Conservation (phyloP, 2,329 filamentous ascomycete species). For the Arthrobotrys pseudoclavata region DNA sequence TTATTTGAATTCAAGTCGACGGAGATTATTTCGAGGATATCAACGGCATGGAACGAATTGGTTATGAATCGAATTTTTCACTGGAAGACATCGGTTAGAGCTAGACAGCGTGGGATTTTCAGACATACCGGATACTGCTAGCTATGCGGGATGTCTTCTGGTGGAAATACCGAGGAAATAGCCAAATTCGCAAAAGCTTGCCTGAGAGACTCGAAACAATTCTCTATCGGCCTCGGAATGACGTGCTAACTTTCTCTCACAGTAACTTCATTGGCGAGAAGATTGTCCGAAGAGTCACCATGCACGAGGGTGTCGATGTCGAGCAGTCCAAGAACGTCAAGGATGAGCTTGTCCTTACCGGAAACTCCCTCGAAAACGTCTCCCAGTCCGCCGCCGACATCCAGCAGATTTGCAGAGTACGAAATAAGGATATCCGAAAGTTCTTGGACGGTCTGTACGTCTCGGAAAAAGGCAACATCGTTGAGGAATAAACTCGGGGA, state of each 20-base stretch:
- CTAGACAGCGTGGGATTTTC: conserved; percentile 28
- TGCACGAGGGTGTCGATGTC: conserved; percentile 91
- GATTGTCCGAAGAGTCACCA: conserved; percentile 91
- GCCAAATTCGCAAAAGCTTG: background rate
- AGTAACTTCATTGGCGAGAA: conserved; percentile 99
- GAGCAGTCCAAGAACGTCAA: conserved; percentile 90
- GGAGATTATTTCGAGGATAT: background rate
- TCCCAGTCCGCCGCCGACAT: conserved; percentile 99
- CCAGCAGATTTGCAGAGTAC: conserved; percentile 99
- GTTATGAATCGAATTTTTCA: conserved; percentile 23
- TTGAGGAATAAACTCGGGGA: conserved; percentile 72
- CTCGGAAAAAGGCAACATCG: conserved; percentile 97
- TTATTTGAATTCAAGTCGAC: conserved; percentile 12
- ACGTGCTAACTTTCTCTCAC: conserved; percentile 16
- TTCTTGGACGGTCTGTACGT: conserved; percentile 99
- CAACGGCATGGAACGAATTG: conserved; percentile 21
- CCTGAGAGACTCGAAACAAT: background rate
- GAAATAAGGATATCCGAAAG: conserved; percentile 99
- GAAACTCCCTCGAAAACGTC: conserved; percentile 97
- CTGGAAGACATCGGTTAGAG: background rate
- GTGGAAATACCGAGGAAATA: background rate
- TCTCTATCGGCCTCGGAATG: background rate
- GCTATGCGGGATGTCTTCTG: background rate
- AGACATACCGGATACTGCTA: background rate
- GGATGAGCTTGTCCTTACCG: conserved; percentile 93